phyloP scores from a whole-genome alignment of 2,329 filamentous ascomycete genomes.

The Trichoderma citrinoviride region DNA sequence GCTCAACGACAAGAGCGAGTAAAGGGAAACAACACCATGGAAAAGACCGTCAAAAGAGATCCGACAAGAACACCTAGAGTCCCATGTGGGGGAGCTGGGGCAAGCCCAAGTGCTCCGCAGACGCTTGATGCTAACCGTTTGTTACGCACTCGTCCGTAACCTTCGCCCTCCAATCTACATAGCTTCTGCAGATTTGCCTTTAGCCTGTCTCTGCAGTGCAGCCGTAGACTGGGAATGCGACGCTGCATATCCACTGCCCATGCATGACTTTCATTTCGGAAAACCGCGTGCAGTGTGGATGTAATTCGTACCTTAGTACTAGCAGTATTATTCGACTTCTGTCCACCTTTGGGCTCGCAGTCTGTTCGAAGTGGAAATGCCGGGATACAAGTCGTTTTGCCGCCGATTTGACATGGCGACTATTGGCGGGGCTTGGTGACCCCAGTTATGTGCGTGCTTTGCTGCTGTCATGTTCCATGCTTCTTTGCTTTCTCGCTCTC shows the following conservation, averaged over 20 bases:
- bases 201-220: constrained; percentile 5
- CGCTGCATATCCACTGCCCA: constrained; percentile 5
- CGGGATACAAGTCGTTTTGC: neutral
- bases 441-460: neutral
- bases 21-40: neutral
- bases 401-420: constrained; percentile 5
- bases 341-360: neutral
- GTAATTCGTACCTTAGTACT: neutral
- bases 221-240: constrained; percentile 2
- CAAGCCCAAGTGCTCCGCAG: constrained; percentile 1
- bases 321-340: neutral
- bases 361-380: neutral
- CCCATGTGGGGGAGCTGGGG: neutral
- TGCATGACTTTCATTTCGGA: constrained; percentile 9
- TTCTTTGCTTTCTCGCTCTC: neutral
- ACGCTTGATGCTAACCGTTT: constrained; percentile 12
- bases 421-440: neutral
- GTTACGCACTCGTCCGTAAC: constrained; percentile 10
- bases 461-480: neutral
- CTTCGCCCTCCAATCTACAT: neutral
- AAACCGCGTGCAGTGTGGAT: constrained; percentile 4
- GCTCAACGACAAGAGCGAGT: neutral
- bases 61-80: neutral
- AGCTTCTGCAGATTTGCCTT: neutral
- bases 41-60: neutral